These are phyloP conservation scores for Yamadazyma siamensis DNA, from an alignment of 1,139 yeast species.

Conservation along the genomic window DNA sequence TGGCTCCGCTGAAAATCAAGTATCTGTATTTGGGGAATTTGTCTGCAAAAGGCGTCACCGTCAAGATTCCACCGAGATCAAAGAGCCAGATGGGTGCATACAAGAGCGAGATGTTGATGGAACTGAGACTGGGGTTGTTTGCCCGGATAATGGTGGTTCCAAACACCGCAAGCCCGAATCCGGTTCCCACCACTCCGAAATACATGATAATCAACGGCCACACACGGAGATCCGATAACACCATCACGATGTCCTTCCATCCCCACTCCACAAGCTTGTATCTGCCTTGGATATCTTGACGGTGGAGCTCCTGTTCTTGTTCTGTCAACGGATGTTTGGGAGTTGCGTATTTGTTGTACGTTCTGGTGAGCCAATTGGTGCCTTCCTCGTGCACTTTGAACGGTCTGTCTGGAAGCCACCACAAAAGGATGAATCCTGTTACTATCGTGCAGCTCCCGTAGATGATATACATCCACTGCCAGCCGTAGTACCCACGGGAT, in stretches of 20 bases:
- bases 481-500: conserved; percentile 65
- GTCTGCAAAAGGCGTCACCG: conserved; percentile 80
- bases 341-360: conserved; percentile 25
- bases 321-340: conserved; percentile 52
- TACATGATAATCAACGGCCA: conserved; percentile 88
- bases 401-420: conserved; percentile 87
- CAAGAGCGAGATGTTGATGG: conserved; percentile 68
- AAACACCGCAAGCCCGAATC: conserved; percentile 80
- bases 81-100: conserved; percentile 91
- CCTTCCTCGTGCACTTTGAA: conserved; percentile 15
- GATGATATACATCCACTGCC: conserved; percentile 84
- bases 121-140: conserved; percentile 59
- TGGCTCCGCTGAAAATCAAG: conserved; percentile 56
- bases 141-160: conserved; percentile 77
- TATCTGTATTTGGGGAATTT: conserved; percentile 57
- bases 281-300: conserved; percentile 55
- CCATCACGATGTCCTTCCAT: conserved; percentile 53
- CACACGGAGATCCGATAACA: conserved; percentile 60
- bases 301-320: conserved; percentile 55
- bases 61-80: conserved; percentile 73
- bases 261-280: conserved; percentile 51
- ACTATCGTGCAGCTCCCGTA: conserved; percentile 72
- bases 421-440: conserved; percentile 60
- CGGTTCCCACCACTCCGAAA: conserved; percentile 89
- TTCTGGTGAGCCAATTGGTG: conserved; percentile 12